Evolutionary conservation across 106 monocot species (phyloP).

Genomic region (Iris macrosiphon): DNA sequence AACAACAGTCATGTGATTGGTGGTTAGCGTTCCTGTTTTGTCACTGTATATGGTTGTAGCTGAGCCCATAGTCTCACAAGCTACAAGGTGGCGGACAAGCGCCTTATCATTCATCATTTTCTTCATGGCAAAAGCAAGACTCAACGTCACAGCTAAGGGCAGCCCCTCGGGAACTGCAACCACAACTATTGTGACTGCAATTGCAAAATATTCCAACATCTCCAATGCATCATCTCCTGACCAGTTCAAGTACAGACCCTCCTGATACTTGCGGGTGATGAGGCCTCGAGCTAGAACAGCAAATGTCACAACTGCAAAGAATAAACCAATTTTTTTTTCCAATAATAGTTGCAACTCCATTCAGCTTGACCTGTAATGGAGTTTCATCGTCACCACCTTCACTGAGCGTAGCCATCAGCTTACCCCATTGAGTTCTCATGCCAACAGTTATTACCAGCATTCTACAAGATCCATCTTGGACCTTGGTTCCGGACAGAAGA

Average conservation of each 20-base stretch:
- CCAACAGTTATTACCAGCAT: slow-evolving; percentile 23
- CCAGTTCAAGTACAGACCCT: slow-evolving; percentile 3
- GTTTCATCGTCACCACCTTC: slow-evolving; percentile 24
- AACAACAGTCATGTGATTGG: slow-evolving; percentile 24
- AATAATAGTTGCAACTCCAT: slow-evolving; percentile 18
- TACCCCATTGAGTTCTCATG: slow-evolving; percentile 27
- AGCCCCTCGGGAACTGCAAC: slow-evolving; percentile 27
- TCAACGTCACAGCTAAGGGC: slow-evolving; percentile 25
- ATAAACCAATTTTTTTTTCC: slow-evolving; percentile 21
- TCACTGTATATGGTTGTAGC: slow-evolving; percentile 17
- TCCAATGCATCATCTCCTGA: slow-evolving; percentile 22
- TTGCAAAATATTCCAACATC: slow-evolving; percentile 14
- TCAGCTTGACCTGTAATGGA: slow-evolving; percentile 22
- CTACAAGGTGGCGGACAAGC: slow-evolving; percentile 13
- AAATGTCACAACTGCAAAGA: slow-evolving; percentile 15
- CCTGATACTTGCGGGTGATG: background rate
- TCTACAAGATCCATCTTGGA: slow-evolving; percentile 20
- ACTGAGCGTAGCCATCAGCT: slow-evolving; percentile 11
- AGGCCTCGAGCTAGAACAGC: slow-evolving; percentile 9
- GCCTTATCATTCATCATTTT: slow-evolving; percentile 28
- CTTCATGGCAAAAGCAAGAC: slow-evolving; percentile 25
- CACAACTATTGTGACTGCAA: slow-evolving; percentile 22
- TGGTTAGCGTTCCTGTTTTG: slow-evolving; percentile 25
- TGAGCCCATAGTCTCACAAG: slow-evolving; percentile 27
- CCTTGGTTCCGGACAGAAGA: slow-evolving; percentile 22